Percentiles rank a stretch among this genome's conserved stretches.
Evolutionary conservation across 2,329 filamentous ascomycete species (phyloP).

Genomic region (Fusarium robinianum): DNA sequence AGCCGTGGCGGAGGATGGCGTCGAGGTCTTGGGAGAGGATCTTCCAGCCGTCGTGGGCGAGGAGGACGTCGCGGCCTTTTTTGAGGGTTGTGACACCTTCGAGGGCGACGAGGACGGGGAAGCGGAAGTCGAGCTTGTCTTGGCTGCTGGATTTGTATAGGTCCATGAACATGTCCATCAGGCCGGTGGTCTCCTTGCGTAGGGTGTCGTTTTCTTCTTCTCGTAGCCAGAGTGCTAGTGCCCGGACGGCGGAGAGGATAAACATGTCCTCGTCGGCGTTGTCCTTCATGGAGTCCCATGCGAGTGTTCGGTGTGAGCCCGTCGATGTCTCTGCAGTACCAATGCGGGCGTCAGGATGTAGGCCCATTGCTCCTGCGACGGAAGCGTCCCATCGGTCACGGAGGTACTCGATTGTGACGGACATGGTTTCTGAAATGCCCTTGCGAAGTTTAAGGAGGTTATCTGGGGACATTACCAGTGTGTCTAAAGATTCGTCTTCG

Average conservation of each 20-base stretch:
- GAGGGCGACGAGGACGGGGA: conserved; percentile 61
- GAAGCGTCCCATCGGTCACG: conserved; percentile 72
- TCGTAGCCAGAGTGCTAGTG: conserved; percentile 68
- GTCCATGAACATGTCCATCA: conserved; percentile 67
- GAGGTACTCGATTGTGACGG: conserved; percentile 66
- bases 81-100: conserved; percentile 59
- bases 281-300: conserved; percentile 62
- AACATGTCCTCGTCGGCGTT: conserved; percentile 59
- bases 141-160: conserved; percentile 54
- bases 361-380: conserved; percentile 63
- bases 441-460: conserved; percentile 64
- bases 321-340: conserved; percentile 49
- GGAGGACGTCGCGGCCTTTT: conserved; percentile 53
- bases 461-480: conserved; percentile 58
- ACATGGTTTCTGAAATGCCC: conserved; percentile 65
- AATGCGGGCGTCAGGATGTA: conserved; percentile 61
- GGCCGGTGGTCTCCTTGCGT: conserved; percentile 59
- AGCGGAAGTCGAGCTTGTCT: conserved; percentile 56
- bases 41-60: conserved; percentile 58
- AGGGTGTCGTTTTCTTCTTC: conserved; percentile 68
- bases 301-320: conserved; percentile 53
- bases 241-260: conserved; percentile 60
- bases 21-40: conserved; percentile 56
- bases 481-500: conserved; percentile 50
- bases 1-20: conserved; percentile 45